Evolutionary conservation across 2,329 filamentous ascomycete species (phyloP).

Genomic region (Pseudodiploospora longispora): DNA sequence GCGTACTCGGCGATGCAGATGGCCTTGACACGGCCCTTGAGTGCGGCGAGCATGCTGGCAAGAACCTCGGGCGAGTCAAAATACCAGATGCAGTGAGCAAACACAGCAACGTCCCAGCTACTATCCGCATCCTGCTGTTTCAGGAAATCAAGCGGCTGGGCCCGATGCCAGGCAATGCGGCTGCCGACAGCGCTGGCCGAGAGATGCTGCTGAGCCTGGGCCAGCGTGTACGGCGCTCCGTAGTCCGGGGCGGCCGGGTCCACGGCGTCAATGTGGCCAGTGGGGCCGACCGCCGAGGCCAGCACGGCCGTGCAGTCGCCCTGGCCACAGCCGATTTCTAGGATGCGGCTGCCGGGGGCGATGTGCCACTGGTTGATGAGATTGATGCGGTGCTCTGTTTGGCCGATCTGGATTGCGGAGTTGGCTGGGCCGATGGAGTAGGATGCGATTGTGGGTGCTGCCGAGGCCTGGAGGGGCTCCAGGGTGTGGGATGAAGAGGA

Average conservation of each 20-base stretch:
- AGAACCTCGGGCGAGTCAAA: constrained; percentile 31
- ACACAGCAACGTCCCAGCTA: constrained; percentile 36
- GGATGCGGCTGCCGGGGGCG: constrained; percentile 31
- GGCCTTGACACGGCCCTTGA: constrained; percentile 13
- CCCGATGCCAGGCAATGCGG: constrained; percentile 35
- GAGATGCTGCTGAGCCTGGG: constrained; percentile 39
- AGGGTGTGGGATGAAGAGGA: neutral
- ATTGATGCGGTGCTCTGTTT: constrained; percentile 27
- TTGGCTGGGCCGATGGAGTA: constrained; percentile 5
- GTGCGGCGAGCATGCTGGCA: constrained; percentile 12
- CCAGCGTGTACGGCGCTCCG: constrained; percentile 40
- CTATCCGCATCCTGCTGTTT: constrained; percentile 10
- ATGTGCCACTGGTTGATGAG: constrained; percentile 29
- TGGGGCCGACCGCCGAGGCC: constrained; percentile 35
- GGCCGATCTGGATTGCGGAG: constrained; percentile 13
- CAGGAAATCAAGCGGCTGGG: constrained; percentile 28
- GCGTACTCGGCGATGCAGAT: constrained; percentile 21
- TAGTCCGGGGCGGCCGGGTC: constrained; percentile 45
- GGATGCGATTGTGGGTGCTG: constrained; percentile 7
- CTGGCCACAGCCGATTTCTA: constrained; percentile 54
- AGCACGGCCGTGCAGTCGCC: constrained; percentile 48
- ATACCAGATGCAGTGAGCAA: constrained; percentile 47
- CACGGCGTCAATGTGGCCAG: constrained; percentile 40
- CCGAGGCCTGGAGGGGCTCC: constrained; percentile 7
- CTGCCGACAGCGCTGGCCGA: constrained; percentile 29